A percentile compares a stretch with the other conserved stretches of the same genome.
Conservation (phyloP, 2,329 filamentous ascomycete species). For the Blumeria hordei region DNA sequence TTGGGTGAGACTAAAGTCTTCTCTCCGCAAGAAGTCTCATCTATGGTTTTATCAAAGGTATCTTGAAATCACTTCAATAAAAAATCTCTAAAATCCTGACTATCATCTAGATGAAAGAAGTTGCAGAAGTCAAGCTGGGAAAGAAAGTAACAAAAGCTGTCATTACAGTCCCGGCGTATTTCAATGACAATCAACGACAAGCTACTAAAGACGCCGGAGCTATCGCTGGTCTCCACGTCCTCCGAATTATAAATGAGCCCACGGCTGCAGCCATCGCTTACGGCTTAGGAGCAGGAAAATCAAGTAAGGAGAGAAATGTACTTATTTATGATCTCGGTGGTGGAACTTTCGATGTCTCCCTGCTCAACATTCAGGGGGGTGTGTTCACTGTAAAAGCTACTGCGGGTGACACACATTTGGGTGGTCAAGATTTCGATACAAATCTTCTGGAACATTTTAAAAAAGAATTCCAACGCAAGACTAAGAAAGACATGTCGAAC, state of each 20-base stretch:
- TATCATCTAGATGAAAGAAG: slow-evolving; percentile 73
- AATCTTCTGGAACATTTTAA: slow-evolving; percentile 92
- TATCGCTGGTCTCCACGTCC: slow-evolving; percentile 90
- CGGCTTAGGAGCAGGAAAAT: slow-evolving; percentile 85
- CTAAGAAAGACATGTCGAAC: slow-evolving; percentile 34
- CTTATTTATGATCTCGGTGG: slow-evolving; percentile 99
- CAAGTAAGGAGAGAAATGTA: slow-evolving; percentile 93
- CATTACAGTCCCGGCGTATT: slow-evolving; percentile 97
- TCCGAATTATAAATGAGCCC: slow-evolving; percentile 99
- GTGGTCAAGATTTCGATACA: slow-evolving; percentile 91
- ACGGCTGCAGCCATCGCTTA: slow-evolving; percentile 96
- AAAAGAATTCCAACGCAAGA: slow-evolving; percentile 73
- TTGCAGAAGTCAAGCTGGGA: slow-evolving; percentile 92
- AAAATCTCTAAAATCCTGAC: slow-evolving; percentile 1
- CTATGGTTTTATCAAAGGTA: slow-evolving; percentile 97
- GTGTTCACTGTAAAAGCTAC: slow-evolving; percentile 99
- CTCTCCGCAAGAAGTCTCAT: slow-evolving; percentile 94
- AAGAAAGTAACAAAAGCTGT: slow-evolving; percentile 99
- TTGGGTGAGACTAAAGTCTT: slow-evolving; percentile 86
- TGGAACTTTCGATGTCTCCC: slow-evolving; percentile 99
- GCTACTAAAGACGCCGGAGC: slow-evolving; percentile 98
- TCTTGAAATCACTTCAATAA: slow-evolving; percentile 6
- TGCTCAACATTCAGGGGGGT: slow-evolving; percentile 95
- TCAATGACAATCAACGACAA: slow-evolving; percentile 99
- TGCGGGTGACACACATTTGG: slow-evolving; percentile 89